Percentiles rank a stretch among this genome's conserved stretches.
Evolutionary conservation across 148 eudicot species (phyloP).

Genomic region (Dianthus caryophyllus): DNA sequence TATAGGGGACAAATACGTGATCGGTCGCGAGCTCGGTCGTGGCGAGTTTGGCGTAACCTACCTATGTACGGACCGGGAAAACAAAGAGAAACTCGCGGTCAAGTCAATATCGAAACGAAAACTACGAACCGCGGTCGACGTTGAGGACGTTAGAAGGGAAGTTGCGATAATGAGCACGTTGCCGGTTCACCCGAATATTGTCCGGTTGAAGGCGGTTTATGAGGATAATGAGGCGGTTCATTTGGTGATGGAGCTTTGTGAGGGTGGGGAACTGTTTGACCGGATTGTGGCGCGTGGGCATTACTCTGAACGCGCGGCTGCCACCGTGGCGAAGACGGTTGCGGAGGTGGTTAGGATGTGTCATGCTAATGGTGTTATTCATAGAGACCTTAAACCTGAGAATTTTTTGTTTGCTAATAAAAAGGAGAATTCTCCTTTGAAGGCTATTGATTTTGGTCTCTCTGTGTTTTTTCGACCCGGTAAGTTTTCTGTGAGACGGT

Average conservation of each 20-base stretch:
- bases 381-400: slow-evolving; percentile 85
- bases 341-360: slow-evolving; percentile 84
- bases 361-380: slow-evolving; percentile 77
- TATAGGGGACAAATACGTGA: slow-evolving; percentile 56
- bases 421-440: slow-evolving; percentile 67
- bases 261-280: slow-evolving; percentile 82
- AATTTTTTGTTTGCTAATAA: slow-evolving; percentile 85
- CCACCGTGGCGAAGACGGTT: slow-evolving; percentile 57
- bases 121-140: slow-evolving; percentile 67
- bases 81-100: slow-evolving; percentile 48
- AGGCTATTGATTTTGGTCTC: slow-evolving; percentile 86
- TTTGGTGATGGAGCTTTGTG: slow-evolving; percentile 87
- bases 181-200: slow-evolving; percentile 70
- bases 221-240: slow-evolving; percentile 88
- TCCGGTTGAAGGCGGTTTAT: slow-evolving; percentile 58
- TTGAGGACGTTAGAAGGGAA: slow-evolving; percentile 78
- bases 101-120: slow-evolving; percentile 75
- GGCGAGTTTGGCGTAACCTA: slow-evolving; percentile 83
- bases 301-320: slow-evolving; percentile 82
- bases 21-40: slow-evolving; percentile 76
- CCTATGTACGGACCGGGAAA: slow-evolving; percentile 68
- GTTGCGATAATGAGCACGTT: slow-evolving; percentile 77
- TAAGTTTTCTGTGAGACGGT: slow-evolving; percentile 10
- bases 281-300: slow-evolving; percentile 87
- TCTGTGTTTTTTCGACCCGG: slow-evolving; percentile 89